These are phyloP conservation scores for Rusavskia elegans DNA, from an alignment of 495 filamentous ascomycete genomes.

Conservation along the genomic window DNA sequence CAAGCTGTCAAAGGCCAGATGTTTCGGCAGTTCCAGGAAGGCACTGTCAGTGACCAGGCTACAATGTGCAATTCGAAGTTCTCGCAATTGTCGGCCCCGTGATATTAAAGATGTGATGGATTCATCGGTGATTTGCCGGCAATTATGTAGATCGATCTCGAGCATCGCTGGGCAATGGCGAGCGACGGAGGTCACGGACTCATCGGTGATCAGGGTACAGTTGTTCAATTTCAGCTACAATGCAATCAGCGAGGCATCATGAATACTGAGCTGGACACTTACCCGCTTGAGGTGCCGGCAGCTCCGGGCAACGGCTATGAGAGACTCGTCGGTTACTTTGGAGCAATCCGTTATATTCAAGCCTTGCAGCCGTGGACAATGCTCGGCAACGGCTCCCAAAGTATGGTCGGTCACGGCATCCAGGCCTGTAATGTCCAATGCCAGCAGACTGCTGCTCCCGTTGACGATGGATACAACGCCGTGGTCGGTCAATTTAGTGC, in stretches of 20 bases:
- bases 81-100: slow-evolving; percentile 65
- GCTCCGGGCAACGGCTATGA: slow-evolving; percentile 65
- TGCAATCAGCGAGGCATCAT: slow-evolving; percentile 15
- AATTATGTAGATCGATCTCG: slow-evolving; percentile 90
- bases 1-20: slow-evolving; percentile 61
- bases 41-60: slow-evolving; percentile 66
- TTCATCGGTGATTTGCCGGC: slow-evolving; percentile 59
- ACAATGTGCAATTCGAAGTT: slow-evolving; percentile 76
- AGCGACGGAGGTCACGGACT: slow-evolving; percentile 70
- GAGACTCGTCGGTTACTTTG: slow-evolving; percentile 69
- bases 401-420: slow-evolving; percentile 68
- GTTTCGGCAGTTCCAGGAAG: slow-evolving; percentile 63
- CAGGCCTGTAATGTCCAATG: slow-evolving; percentile 78
- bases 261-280: slow-evolving; percentile 5
- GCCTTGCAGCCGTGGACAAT: slow-evolving; percentile 76
- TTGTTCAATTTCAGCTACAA: slow-evolving; percentile 82
- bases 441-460: slow-evolving; percentile 66
- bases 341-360: slow-evolving; percentile 82
- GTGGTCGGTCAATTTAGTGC: slow-evolving; percentile 65
- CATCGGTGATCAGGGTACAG: slow-evolving; percentile 62
- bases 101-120: slow-evolving; percentile 64
- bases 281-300: slow-evolving; percentile 83
- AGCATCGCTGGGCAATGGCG: slow-evolving; percentile 77
- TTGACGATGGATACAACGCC: slow-evolving; percentile 68
- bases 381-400: slow-evolving; percentile 59